Percentiles rank a stretch among this genome's conserved stretches.
Conservation (phyloP, 129 eudicot species). For the Helianthus tuberosus region DNA sequence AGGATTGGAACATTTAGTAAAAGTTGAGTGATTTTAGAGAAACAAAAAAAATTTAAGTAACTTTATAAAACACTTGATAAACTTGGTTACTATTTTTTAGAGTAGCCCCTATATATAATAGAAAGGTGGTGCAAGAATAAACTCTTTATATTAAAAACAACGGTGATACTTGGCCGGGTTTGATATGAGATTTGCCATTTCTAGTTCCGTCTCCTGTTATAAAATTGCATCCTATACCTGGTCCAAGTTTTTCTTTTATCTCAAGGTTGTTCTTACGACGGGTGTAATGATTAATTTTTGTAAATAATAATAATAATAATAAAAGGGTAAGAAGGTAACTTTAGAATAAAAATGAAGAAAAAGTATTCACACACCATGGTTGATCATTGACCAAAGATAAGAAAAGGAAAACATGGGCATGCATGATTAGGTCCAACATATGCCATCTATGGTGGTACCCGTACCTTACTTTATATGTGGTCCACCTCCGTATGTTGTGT, state of each 20-base stretch:
- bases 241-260: background rate
- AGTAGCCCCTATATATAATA: no score
- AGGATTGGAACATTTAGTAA: no score
- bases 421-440: constrained; percentile 68
- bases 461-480: constrained; percentile 48
- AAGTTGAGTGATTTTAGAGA: no score
- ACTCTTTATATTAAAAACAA: no score
- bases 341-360: constrained; percentile 8
- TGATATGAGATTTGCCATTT: no score
- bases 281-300: background rate
- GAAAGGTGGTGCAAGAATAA: no score
- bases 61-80: no score
- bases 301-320: background rate
- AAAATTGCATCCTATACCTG: no score
- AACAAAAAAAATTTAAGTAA: no score
- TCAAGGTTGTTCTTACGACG: background rate
- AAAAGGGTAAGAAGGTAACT: background rate
- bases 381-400: constrained; percentile 33
- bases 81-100: no score
- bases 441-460: constrained; percentile 55
- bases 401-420: constrained; percentile 40
- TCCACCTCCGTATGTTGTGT: constrained; percentile 50
- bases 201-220: no score
- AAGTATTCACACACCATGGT: constrained; percentile 50
- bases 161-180: no score